Conservation (phyloP, 805 yeast genomes). For the Kodamaea hsintzibuensis region DNA sequence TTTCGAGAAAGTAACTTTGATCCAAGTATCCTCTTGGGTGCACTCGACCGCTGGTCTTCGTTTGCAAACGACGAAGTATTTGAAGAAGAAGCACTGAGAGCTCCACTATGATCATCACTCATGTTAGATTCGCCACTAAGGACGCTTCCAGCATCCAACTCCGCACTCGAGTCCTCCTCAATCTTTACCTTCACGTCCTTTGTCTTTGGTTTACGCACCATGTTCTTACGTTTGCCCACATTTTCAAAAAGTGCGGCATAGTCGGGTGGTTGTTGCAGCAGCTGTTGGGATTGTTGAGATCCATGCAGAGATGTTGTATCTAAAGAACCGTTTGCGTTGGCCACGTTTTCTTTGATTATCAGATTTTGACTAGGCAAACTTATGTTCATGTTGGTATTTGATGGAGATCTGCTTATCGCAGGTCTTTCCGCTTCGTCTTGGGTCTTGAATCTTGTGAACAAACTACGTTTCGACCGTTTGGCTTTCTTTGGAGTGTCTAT, state of each 20-base stretch:
- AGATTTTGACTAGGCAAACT: constrained; percentile 2
- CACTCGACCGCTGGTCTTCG: constrained; percentile 13
- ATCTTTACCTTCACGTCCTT: constrained; percentile 12
- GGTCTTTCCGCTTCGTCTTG: constrained; percentile 6
- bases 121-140: background rate
- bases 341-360: constrained; percentile 13
- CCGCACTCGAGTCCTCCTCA: constrained; percentile 13
- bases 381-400: constrained; percentile 9
- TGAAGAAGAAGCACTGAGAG: constrained; percentile 5
- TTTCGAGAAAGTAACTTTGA: constrained; percentile 36
- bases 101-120: background rate
- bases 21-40: constrained; percentile 42
- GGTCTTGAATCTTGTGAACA: constrained; percentile 41
- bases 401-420: constrained; percentile 1
- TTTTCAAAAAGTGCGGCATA: constrained; percentile 46
- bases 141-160: constrained; percentile 5
- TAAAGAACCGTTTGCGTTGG: constrained; percentile 18
- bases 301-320: constrained; percentile 15
- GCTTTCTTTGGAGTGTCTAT: constrained; percentile 24
- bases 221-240: constrained; percentile 41
- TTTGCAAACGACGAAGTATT: constrained; percentile 6
- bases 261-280: constrained; percentile 31
- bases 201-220: constrained; percentile 24
- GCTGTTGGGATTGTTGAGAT: constrained; percentile 10
- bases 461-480: constrained; percentile 33